phyloP scores from a whole-genome alignment of 1,284 basidiomycete genomes.

The Phenoliferia sp. region DNA sequence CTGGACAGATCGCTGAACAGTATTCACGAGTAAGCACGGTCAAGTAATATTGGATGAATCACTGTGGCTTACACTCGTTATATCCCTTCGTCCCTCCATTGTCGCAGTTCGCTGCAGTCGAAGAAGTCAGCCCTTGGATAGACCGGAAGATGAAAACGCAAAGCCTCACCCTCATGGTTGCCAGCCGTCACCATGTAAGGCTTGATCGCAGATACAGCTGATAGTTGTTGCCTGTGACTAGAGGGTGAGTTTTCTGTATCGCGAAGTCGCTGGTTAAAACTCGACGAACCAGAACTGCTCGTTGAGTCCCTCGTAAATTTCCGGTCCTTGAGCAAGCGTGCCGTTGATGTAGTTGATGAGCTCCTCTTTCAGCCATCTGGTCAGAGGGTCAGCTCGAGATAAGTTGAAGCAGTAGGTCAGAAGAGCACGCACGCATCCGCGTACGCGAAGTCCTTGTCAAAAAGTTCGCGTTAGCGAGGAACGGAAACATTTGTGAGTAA shows the following conservation, averaged over 20 bases:
- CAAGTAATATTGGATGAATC: background rate
- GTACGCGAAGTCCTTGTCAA: background rate
- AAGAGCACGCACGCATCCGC: background rate
- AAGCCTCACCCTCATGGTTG: background rate
- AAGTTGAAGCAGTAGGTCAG: background rate
- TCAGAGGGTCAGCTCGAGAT: background rate
- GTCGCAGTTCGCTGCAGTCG: background rate
- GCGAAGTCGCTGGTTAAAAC: background rate
- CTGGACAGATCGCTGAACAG: background rate
- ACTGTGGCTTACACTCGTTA: background rate
- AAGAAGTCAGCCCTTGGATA: background rate
- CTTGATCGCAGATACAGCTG: background rate
- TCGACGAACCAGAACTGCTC: background rate
- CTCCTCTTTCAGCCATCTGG: background rate
- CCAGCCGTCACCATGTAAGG: background rate
- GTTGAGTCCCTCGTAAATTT: slow-evolving; percentile 1
- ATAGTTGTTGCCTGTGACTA: background rate
- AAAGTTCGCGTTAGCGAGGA: background rate
- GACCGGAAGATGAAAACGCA: background rate
- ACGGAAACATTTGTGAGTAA: background rate
- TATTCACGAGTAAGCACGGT: too few relatives aligned
- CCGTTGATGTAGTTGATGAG: slow-evolving; percentile 1
- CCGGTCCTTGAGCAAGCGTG: background rate
- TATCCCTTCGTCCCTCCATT: background rate
- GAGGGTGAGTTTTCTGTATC: too few relatives aligned